Evolutionary conservation across 2,329 filamentous ascomycete species (phyloP).

Genomic region (Gliomastix tumulicola): DNA sequence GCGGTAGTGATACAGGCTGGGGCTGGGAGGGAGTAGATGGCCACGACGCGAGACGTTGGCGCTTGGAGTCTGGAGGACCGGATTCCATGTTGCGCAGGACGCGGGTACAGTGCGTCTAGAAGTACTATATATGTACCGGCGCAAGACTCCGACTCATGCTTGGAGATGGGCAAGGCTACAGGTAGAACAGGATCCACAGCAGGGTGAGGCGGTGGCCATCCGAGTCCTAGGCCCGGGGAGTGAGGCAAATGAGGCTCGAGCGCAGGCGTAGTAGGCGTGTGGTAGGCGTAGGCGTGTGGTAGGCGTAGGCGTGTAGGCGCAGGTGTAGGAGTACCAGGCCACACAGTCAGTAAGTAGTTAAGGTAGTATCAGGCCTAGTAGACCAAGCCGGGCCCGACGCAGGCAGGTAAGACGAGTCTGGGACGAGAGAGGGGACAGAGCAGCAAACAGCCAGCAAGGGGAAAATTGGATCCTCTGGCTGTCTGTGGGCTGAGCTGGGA

Average conservation of each 20-base stretch:
- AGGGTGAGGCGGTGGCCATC: no score
- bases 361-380: no score
- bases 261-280: no score
- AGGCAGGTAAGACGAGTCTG: no score
- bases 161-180: conserved; percentile 19
- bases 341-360: no score
- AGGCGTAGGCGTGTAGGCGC: no score
- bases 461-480: no score
- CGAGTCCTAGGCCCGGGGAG: neutral
- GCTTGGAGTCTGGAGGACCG: conserved; percentile 52
- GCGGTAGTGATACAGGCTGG: conserved; percentile 40
- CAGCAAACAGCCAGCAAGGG: no score
- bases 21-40: conserved; percentile 37
- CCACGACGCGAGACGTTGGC: conserved; percentile 47
- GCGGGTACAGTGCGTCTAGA: conserved; percentile 3
- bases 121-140: conserved; percentile 24
- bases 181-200: conserved; percentile 28
- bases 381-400: no score
- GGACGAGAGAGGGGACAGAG: no score
- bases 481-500: no score
- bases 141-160: conserved; percentile 25
- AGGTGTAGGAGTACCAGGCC: conserved; percentile 2
- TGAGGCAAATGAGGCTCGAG: conserved; percentile 2
- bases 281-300: no score
- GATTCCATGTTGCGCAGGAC: conserved; percentile 44